A percentile compares a stretch with the other conserved stretches of the same genome.
phyloP scores from a whole-genome alignment of 1,284 basidiomycete species.

The Austropuccinia psidii region DNA sequence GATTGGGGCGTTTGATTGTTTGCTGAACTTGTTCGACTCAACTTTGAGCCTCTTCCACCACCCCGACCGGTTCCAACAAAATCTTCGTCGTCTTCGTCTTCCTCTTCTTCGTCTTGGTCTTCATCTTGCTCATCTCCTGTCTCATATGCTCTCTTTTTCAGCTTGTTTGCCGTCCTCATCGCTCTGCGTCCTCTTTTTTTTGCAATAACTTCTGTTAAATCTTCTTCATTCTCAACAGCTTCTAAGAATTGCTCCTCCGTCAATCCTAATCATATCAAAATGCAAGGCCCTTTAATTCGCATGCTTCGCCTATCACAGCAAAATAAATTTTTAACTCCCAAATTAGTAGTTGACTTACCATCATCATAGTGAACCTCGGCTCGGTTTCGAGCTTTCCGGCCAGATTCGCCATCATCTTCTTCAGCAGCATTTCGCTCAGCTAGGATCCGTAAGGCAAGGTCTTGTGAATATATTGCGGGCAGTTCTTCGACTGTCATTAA shows the following conservation, averaged over 20 bases:
- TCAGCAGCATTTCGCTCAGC: conserved; percentile 37
- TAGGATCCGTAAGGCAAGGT: conserved; percentile 22
- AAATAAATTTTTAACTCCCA: too few relatives aligned
- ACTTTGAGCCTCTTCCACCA: conserved; percentile 38
- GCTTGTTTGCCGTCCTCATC: conserved; percentile 41
- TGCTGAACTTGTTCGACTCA: conserved; percentile 26
- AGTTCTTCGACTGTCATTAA: conserved; percentile 85
- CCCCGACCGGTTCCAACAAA: conserved; percentile 38
- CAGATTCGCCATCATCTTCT: conserved; percentile 42
- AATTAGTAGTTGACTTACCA: conserved; percentile 40
- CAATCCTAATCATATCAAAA: conserved; percentile 36
- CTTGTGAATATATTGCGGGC: conserved; percentile 67
- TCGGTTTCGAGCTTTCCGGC: conserved; percentile 42
- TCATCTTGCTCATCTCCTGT: conserved; percentile 33
- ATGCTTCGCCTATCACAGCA: too few relatives aligned
- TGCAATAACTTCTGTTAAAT: conserved; percentile 47
- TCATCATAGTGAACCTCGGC: conserved; percentile 48
- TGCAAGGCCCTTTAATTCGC: too few relatives aligned
- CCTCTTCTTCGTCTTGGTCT: conserved; percentile 20
- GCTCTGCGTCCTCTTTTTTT: conserved; percentile 47
- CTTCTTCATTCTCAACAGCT: conserved; percentile 47
- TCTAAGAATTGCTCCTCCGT: conserved; percentile 48
- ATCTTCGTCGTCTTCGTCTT: conserved; percentile 41
- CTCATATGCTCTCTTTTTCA: conserved; percentile 40
- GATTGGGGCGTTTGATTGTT: conserved; percentile 12